Conservation (phyloP, 2,329 filamentous ascomycete genomes). For the Aspergillus brasiliensis region DNA sequence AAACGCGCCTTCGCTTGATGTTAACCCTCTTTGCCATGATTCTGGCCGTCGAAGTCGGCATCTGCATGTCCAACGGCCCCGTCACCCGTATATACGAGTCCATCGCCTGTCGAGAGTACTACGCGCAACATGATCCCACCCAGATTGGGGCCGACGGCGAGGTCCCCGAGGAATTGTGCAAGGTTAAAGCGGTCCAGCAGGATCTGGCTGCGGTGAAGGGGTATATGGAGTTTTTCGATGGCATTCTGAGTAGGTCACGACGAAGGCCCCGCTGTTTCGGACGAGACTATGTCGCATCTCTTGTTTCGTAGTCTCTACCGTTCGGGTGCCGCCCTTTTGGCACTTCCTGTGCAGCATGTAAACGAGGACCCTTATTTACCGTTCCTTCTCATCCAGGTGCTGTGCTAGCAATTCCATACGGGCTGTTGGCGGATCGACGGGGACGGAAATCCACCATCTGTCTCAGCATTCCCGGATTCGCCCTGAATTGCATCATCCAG, state of each 20-base stretch:
- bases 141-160: slow-evolving; percentile 45
- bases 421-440: slow-evolving; percentile 51
- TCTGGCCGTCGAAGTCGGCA: slow-evolving; percentile 48
- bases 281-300: neutral
- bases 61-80: slow-evolving; percentile 48
- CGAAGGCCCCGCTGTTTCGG: neutral
- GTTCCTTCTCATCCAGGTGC: slow-evolving; percentile 37
- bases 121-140: slow-evolving; percentile 43
- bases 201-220: slow-evolving; percentile 54
- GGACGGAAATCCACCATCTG: slow-evolving; percentile 51
- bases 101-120: slow-evolving; percentile 52
- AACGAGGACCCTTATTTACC: slow-evolving; percentile 3
- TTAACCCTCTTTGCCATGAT: slow-evolving; percentile 47
- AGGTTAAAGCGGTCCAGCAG: slow-evolving; percentile 52
- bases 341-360: neutral
- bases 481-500: slow-evolving; percentile 36
- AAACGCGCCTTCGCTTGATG: slow-evolving; percentile 40
- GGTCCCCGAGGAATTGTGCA: slow-evolving; percentile 53
- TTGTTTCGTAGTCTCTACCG: neutral
- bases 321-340: neutral
- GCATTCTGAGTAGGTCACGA: slow-evolving; percentile 37
- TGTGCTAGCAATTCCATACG: slow-evolving; percentile 52
- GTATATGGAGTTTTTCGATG: slow-evolving; percentile 53
- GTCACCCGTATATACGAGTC: slow-evolving; percentile 53
- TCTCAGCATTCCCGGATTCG: slow-evolving; percentile 46